phyloP scores from a whole-genome alignment of 192 early-diverging fungal genomes.

The Diversispora epigaea region DNA sequence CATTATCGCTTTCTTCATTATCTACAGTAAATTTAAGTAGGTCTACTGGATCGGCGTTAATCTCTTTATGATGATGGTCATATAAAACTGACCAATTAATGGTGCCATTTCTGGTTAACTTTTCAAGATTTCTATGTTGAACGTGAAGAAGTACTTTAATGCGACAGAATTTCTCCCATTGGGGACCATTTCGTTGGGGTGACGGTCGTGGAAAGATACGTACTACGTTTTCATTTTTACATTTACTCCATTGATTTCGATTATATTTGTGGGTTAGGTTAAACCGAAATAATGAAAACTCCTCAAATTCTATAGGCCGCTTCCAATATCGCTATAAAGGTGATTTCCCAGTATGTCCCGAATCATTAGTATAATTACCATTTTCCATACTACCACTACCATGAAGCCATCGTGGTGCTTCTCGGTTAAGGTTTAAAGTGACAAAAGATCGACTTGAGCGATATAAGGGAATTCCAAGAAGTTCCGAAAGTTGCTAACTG shows the following conservation, averaged over 20 bases:
- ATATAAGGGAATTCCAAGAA: background rate
- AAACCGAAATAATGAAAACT: background rate
- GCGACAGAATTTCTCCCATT: background rate
- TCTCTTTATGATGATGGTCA: background rate
- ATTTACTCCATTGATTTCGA: background rate
- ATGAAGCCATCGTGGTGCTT: background rate
- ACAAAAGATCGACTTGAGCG: background rate
- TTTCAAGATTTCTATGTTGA: background rate
- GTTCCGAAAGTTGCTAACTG: background rate
- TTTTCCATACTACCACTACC: background rate
- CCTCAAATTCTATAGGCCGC: background rate
- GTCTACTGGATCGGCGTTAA: background rate
- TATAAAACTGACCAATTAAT: background rate
- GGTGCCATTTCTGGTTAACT: background rate
- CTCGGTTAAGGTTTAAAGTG: background rate
- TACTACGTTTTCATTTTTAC: background rate
- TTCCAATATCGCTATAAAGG: background rate
- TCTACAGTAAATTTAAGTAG: background rate
- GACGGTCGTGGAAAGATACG: background rate
- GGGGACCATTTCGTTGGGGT: background rate
- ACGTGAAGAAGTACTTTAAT: background rate
- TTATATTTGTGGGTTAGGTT: background rate
- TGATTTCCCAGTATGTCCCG: background rate
- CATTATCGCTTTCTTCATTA: background rate
- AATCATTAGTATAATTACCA: background rate